Evolutionary conservation across 352 stramenopile species (phyloP), one percentile per base, ranked within the genome.

Genomic region (Pythium guiyangense): DNA sequence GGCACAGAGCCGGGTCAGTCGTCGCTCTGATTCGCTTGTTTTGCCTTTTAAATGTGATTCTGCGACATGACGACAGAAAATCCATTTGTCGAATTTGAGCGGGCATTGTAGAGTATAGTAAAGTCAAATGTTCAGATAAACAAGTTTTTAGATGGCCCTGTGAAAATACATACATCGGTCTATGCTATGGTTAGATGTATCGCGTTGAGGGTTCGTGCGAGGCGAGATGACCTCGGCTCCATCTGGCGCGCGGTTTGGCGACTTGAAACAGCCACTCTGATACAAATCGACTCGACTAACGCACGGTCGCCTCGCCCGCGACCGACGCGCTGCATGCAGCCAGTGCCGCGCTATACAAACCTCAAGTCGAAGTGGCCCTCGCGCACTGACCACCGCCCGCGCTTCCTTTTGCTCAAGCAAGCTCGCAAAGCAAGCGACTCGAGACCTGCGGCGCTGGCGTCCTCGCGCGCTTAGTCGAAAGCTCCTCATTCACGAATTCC

Each of bases 381-480:
- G 12, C 35, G 14, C 44, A 29, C 45, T 43, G n/a, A 29, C 50
- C 42, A 45, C 14, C 29, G 25, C 43, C 15, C 31, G 20, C 10
- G 29, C 34, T 29, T 10, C 14, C 44, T 49, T 22, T 18, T 25
- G 17, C 20, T 35, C 44, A 15, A 34, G 18, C n/a, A 22, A 45
- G 40, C 40, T 26, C 39, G 43, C 39, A n/a, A 5, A 18, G 22
- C 22, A 22, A 22, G 22, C 22, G 22, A 22, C 22, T 22, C 22
- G 22, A 22, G 22, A 22, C 22, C 29, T 34, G 12, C 11, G 25
- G 17, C 27, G 8, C 25, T 6, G 20, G 25, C 44, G 54, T 60
- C 47, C 47, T 64, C 52, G 52, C 20, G 22, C 51, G 58, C 60
- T 66, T 66, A 66, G 60, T 66, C 60, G 60, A 66, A 56, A 43